Evolutionary conservation across 1,139 yeast species (phyloP), one percentile per base, ranked within the genome.

Genomic region (Zygoascus meyerae): DNA sequence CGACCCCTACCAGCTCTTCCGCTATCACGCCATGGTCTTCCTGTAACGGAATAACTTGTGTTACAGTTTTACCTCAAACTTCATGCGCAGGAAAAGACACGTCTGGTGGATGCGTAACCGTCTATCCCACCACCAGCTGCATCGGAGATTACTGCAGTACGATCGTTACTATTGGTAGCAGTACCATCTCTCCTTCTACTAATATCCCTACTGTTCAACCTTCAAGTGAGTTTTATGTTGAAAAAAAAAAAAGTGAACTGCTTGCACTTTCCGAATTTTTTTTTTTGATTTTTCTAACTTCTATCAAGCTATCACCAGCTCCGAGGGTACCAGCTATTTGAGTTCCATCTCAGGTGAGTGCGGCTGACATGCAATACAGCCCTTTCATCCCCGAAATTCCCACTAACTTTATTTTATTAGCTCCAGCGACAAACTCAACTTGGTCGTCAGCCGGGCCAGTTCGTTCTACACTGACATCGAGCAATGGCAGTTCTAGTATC

Each of bases 31-130:
- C 32, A 4, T 34, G 36, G 29, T 34, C 48, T 6, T 17, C 37
- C 15, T 38, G 43, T 29, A 39, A 29, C 5, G 43, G 39, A 21
- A 10, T 5, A 18, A 42, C 45, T 8, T 29, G 38, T 18, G 35
- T 40, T 11, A 42, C 45, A 21, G 39, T 35, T 18, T 10, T 34
- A 15, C 45, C 45, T 9, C 14, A 32, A 12, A 42, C 45, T n/a
- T 29, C 45, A 7, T 34, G 39, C 16, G 33, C 10, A 5, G 30
- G 34, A n/a, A 14, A 14, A 5, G 26, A 21, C 7, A 21, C 7
- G 26, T 21, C 26, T 21, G 26, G 26, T 21, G 17, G 11, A 10
- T 34, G 45, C 40, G 11, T 17, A 3, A 35, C 34, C 7, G 15
- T 34, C 12, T 34, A 34, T 29, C 32, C 38, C 14, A 34, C 26